Evolutionary conservation across 202 grass and related monocot species (phyloP).

Genomic region (Dendrocalamus latiflorus): DNA sequence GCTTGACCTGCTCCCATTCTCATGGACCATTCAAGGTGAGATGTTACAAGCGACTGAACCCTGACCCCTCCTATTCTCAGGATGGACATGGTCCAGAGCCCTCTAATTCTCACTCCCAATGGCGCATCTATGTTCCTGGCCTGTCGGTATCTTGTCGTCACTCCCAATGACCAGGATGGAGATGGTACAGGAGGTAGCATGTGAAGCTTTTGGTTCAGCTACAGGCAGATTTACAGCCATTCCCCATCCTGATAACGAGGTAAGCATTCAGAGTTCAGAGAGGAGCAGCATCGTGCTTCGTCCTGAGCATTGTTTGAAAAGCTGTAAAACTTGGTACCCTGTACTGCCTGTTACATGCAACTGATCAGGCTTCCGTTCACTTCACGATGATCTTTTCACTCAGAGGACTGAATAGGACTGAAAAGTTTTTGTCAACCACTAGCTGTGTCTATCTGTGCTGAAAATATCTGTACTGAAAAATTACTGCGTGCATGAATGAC

Average conservation of each 20-base stretch:
- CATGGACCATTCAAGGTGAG: slow-evolving; percentile 30
- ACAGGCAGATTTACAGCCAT: neutral
- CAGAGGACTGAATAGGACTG: neutral
- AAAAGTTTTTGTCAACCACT: neutral
- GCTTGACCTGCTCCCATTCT: too few relatives aligned
- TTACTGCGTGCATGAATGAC: neutral
- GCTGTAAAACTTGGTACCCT: neutral
- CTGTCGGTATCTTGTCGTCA: neutral
- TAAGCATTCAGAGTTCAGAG: neutral
- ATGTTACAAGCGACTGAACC: slow-evolving; percentile 61
- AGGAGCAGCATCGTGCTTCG: neutral
- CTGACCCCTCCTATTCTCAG: too few relatives aligned
- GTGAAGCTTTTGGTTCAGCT: neutral
- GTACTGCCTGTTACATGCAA: neutral
- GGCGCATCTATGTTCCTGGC: neutral
- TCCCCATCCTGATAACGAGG: neutral
- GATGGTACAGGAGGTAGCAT: neutral
- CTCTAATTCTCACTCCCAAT: slow-evolving; percentile 35
- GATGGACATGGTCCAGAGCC: neutral
- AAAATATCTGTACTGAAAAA: neutral
- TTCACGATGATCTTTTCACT: neutral
- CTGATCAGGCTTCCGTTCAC: neutral
- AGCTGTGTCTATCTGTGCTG: neutral
- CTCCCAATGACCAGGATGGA: too few relatives aligned
- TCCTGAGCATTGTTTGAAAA: neutral